Evolutionary conservation across 495 filamentous ascomycete genomes (phyloP).

Genomic region (Bombardia bombarda): DNA sequence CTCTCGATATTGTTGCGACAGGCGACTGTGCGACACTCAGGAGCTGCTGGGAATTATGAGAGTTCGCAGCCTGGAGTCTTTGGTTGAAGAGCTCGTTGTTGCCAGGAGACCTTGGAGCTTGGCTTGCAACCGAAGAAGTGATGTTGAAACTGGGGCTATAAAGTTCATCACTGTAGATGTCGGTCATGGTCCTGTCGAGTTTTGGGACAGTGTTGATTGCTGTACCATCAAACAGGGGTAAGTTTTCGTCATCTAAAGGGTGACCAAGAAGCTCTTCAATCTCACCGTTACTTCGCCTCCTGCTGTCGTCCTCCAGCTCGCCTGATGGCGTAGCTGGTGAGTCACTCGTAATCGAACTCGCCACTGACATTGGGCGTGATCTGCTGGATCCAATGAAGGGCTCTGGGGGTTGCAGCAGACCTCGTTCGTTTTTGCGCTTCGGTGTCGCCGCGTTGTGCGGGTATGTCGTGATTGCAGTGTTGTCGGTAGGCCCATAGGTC

Average conservation of each 20-base stretch:
- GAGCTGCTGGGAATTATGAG: too few species aligned
- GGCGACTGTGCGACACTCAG: slow-evolving; percentile 43
- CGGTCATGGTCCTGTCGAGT: slow-evolving; percentile 77
- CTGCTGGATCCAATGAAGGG: slow-evolving; percentile 24
- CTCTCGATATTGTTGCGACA: slow-evolving; percentile 46
- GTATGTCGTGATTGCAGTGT: slow-evolving; percentile 16
- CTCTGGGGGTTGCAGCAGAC: slow-evolving; percentile 28
- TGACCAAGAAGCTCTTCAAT: slow-evolving; percentile 35
- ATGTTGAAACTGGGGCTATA: slow-evolving; percentile 60
- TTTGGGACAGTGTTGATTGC: slow-evolving; percentile 57
- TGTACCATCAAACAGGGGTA: slow-evolving; percentile 35
- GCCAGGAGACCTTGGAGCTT: slow-evolving; percentile 42
- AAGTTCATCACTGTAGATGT: slow-evolving; percentile 77
- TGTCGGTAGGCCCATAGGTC: slow-evolving; percentile 13
- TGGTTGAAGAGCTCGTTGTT: slow-evolving; percentile 63
- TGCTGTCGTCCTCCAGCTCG: slow-evolving; percentile 38
- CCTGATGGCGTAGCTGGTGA: slow-evolving; percentile 47
- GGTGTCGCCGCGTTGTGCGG: slow-evolving; percentile 20
- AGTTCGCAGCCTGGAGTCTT: slow-evolving; percentile 70
- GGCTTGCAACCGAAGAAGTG: slow-evolving; percentile 41
- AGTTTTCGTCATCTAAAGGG: slow-evolving; percentile 39
- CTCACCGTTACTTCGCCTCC: slow-evolving; percentile 42
- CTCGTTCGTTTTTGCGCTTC: slow-evolving; percentile 27
- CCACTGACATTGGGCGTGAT: slow-evolving; percentile 39
- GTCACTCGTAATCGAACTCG: slow-evolving; percentile 43